Percentiles rank a stretch among this genome's conserved stretches.
Conservation (phyloP, 2,329 filamentous ascomycete species). For the Cryphonectria naterciae region DNA sequence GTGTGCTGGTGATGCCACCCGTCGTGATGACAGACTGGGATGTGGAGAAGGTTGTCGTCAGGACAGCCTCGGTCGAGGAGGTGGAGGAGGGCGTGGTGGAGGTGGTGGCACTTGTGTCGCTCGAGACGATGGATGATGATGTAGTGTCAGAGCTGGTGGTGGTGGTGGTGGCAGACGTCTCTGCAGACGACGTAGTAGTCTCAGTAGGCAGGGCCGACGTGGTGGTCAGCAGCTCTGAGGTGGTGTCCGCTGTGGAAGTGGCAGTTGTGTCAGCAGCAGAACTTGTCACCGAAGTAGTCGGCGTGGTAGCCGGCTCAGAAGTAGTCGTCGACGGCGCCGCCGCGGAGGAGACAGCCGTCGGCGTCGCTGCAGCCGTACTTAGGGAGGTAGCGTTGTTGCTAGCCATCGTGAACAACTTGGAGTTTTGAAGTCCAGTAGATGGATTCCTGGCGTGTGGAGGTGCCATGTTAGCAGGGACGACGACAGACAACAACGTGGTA, state of each 20-base stretch:
- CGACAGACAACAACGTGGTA: constrained; percentile 7
- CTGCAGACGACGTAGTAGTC: constrained; percentile 2
- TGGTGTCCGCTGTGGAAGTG: constrained; percentile 24
- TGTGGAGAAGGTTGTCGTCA: constrained; percentile 20
- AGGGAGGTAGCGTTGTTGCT: constrained; percentile 26
- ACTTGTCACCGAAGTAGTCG: constrained; percentile 26
- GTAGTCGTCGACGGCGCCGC: constrained; percentile 22
- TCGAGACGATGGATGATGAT: neutral
- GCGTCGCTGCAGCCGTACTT: constrained; percentile 26
- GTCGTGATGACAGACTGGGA: constrained; percentile 19
- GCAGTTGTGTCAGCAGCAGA: constrained; percentile 28
- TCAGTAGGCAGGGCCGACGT: constrained; percentile 9
- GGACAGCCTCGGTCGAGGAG: neutral
- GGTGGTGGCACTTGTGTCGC: constrained; percentile 9
- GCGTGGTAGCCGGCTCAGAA: constrained; percentile 20
- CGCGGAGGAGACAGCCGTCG: constrained; percentile 21
- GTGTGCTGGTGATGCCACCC: constrained; percentile 23
- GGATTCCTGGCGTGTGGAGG: constrained; percentile 22
- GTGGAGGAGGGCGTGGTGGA: constrained; percentile 12
- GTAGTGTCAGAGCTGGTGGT: constrained; percentile 12
- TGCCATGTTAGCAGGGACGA: constrained; percentile 28
- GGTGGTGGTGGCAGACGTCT: neutral
- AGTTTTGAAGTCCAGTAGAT: constrained; percentile 17
- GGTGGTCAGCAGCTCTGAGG: constrained; percentile 1
- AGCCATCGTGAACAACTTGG: constrained; percentile 26